phyloP scores from a whole-genome alignment of 1,284 basidiomycete species.

The Ganoderma leucocontextum region DNA sequence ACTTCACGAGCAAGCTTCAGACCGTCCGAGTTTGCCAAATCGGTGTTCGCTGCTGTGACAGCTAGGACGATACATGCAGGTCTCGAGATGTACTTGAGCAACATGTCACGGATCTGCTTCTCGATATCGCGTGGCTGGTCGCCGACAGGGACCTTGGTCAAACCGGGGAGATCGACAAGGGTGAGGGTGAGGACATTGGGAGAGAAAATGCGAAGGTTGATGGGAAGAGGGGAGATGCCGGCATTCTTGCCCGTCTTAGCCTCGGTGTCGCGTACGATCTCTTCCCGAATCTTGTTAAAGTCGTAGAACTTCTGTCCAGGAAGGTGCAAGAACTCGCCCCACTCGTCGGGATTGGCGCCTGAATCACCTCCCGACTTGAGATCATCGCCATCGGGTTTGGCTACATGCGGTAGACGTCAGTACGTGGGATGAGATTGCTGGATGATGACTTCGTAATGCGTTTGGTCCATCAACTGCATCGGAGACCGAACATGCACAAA shows the following conservation, averaged over 20 bases:
- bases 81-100: constrained; percentile 94
- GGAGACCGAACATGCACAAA: background rate
- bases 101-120: constrained; percentile 97
- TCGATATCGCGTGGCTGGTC: constrained; percentile 99
- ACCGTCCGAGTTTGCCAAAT: constrained; percentile 98
- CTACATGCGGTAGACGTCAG: constrained; percentile 11
- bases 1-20: constrained; percentile 96
- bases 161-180: constrained; percentile 94
- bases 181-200: constrained; percentile 97
- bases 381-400: constrained; percentile 27
- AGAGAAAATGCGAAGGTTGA: constrained; percentile 96
- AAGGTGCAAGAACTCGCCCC: constrained; percentile 98
- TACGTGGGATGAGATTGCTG: background rate
- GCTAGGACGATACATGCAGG: constrained; percentile 92
- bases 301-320: constrained; percentile 98
- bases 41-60: constrained; percentile 95
- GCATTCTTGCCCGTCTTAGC: constrained; percentile 98
- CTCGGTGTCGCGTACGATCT: constrained; percentile 97
- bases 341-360: constrained; percentile 89
- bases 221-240: constrained; percentile 94
- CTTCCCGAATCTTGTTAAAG: constrained; percentile 95
- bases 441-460: background rate
- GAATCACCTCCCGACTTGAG: constrained; percentile 54
- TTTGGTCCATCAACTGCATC: background rate
- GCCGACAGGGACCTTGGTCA: constrained; percentile 97